Conservation (phyloP, 805 yeast genomes). For the Candida nitratophila region DNA sequence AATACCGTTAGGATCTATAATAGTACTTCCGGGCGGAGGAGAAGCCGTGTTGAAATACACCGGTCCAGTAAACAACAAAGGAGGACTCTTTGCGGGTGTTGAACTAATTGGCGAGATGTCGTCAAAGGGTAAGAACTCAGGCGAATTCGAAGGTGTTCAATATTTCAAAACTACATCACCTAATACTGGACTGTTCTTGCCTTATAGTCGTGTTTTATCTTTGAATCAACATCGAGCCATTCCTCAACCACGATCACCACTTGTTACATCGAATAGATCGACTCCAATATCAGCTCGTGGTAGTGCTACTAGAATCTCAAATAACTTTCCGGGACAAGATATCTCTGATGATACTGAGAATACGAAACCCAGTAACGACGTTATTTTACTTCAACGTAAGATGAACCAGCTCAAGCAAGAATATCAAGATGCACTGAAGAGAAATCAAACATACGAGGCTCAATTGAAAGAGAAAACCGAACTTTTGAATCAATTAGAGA, state of each 20-base stretch:
- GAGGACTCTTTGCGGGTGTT: constrained; percentile 79
- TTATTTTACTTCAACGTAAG: neutral
- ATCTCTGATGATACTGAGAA: neutral
- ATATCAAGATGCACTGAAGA: neutral
- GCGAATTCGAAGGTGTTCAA: constrained; percentile 63
- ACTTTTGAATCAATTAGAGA: constrained; percentile 41
- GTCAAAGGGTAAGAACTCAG: constrained; percentile 74
- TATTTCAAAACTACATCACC: constrained; percentile 64
- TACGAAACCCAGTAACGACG: neutral
- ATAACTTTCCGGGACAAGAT: no score
- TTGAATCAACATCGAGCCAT: constrained; percentile 8
- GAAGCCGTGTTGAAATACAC: constrained; percentile 60
- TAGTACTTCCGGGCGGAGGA: constrained; percentile 57
- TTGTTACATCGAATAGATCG: neutral
- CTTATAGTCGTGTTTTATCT: constrained; percentile 35
- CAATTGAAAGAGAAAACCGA: constrained; percentile 35
- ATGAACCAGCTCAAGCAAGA: constrained; percentile 9
- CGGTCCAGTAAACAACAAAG: constrained; percentile 67
- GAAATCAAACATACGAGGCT: constrained; percentile 13
- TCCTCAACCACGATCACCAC: neutral
- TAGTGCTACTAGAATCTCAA: neutral
- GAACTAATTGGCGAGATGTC: constrained; percentile 67
- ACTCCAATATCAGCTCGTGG: neutral
- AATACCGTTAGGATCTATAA: constrained; percentile 12
- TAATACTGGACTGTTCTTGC: constrained; percentile 70